Evolutionary conservation across 1,284 basidiomycete species (phyloP).

Genomic region (Tausonia pullulans): DNA sequence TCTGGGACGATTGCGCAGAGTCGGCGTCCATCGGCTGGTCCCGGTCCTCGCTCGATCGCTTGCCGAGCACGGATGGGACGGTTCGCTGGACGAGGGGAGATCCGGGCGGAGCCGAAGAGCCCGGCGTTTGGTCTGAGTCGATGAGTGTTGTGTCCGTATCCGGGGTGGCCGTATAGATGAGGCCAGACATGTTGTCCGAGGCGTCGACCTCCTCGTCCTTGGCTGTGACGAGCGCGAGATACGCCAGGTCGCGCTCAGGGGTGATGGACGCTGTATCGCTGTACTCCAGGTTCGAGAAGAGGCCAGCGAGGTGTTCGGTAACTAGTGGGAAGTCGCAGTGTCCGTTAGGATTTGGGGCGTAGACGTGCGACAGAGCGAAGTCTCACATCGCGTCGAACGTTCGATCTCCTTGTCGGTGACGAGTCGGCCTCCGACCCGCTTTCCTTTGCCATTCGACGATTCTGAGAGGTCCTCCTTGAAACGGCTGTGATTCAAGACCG

Average conservation of each 20-base stretch:
- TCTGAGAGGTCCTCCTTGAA: slow-evolving; percentile 46
- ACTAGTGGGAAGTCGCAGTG: slow-evolving; percentile 40
- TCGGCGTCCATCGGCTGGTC: slow-evolving; percentile 16
- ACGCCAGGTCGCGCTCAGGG: slow-evolving; percentile 74
- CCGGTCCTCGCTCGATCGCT: slow-evolving; percentile 44
- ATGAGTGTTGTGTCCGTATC: slow-evolving; percentile 74
- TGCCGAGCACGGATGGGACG: slow-evolving; percentile 53
- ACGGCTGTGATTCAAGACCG: slow-evolving; percentile 47
- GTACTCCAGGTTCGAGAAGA: slow-evolving; percentile 68
- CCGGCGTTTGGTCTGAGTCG: slow-evolving; percentile 32
- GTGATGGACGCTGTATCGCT: slow-evolving; percentile 58
- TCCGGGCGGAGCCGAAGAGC: slow-evolving; percentile 31
- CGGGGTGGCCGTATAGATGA: slow-evolving; percentile 30
- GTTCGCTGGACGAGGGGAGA: neutral
- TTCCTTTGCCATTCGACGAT: slow-evolving; percentile 41
- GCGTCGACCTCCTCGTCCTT: slow-evolving; percentile 76
- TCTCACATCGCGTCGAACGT: slow-evolving; percentile 69
- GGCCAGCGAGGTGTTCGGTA: slow-evolving; percentile 59
- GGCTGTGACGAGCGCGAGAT: slow-evolving; percentile 81
- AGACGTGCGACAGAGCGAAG: too few species aligned
- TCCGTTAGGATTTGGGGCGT: neutral
- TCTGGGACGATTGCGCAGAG: neutral
- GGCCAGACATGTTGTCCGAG: neutral
- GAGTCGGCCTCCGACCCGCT: slow-evolving; percentile 73
- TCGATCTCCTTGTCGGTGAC: slow-evolving; percentile 68